These are phyloP conservation scores for Podospora bellae-mahoneyi DNA, from an alignment of 495 filamentous ascomycete genomes.

Conservation along the genomic window DNA sequence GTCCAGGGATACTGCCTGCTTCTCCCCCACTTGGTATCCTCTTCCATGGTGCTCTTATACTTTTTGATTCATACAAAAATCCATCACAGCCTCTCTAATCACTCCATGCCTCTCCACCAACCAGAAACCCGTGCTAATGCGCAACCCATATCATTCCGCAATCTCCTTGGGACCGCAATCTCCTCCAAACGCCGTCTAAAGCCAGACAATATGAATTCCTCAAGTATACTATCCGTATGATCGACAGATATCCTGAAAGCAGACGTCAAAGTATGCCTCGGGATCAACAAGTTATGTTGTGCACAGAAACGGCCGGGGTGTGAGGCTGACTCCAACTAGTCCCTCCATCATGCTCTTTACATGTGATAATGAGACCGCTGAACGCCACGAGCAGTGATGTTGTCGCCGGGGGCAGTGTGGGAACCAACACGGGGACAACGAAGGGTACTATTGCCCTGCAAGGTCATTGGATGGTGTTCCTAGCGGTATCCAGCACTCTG, in stretches of 20 bases:
- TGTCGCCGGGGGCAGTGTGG: too few species aligned
- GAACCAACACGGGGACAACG: too few species aligned
- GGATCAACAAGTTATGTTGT: neutral
- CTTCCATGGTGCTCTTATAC: neutral
- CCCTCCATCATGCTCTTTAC: neutral
- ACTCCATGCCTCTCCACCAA: neutral
- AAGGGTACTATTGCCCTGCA: neutral
- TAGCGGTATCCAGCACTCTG: conserved; percentile 41
- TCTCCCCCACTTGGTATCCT: neutral
- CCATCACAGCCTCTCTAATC: neutral
- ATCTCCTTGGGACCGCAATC: neutral
- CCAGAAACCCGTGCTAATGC: neutral
- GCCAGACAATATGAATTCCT: neutral
- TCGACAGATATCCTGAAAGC: conserved; percentile 7
- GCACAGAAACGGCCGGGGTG: neutral
- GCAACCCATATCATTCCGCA: neutral
- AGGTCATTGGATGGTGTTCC: conserved; percentile 9
- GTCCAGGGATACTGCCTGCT: neutral
- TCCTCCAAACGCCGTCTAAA: conserved; percentile 6
- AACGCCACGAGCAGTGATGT: neutral
- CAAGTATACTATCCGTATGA: conserved; percentile 1
- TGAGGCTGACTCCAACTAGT: neutral
- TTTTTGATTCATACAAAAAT: neutral
- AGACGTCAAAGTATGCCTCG: neutral
- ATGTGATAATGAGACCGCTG: neutral